phyloP scores from a whole-genome alignment of 2,329 filamentous ascomycete genomes.

The Rutstroemia sp. region DNA sequence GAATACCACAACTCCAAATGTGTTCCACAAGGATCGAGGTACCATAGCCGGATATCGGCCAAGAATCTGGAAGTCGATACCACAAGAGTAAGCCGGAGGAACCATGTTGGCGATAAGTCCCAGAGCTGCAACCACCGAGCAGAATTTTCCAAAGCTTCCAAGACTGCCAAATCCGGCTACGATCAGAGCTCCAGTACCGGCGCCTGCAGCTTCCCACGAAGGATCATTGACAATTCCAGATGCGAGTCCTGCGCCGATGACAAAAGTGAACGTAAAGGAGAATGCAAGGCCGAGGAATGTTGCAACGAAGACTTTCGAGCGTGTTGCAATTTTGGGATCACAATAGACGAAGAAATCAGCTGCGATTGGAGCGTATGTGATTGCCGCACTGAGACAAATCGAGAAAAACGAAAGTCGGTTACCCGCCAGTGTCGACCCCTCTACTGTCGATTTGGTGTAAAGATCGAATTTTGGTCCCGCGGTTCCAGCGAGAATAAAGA shows the following conservation, averaged over 20 bases:
- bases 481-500: conserved; percentile 54
- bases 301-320: conserved; percentile 45
- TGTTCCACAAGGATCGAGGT: conserved; percentile 59
- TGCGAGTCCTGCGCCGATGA: conserved; percentile 55
- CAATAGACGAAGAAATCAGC: conserved; percentile 63
- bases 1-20: conserved; percentile 52
- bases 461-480: conserved; percentile 55
- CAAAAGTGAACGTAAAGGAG: conserved; percentile 53
- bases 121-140: conserved; percentile 55
- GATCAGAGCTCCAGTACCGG: conserved; percentile 56
- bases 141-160: conserved; percentile 58
- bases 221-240: conserved; percentile 45
- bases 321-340: conserved; percentile 38
- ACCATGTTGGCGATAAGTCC: conserved; percentile 60
- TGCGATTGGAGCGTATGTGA: conserved; percentile 56
- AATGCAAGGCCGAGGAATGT: conserved; percentile 48
- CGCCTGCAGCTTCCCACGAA: conserved; percentile 50
- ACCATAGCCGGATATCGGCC: conserved; percentile 49
- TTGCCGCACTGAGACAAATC: conserved; percentile 55
- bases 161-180: conserved; percentile 54
- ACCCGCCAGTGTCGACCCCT: conserved; percentile 40
- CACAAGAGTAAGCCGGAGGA: conserved; percentile 55
- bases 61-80: conserved; percentile 62
- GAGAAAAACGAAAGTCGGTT: conserved; percentile 63
- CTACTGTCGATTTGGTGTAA: conserved; percentile 37